Evolutionary conservation across 192 early-diverging fungal genomes (phyloP), one percentile per base, ranked within the genome.

Genomic region (Spinellus fusiger): DNA sequence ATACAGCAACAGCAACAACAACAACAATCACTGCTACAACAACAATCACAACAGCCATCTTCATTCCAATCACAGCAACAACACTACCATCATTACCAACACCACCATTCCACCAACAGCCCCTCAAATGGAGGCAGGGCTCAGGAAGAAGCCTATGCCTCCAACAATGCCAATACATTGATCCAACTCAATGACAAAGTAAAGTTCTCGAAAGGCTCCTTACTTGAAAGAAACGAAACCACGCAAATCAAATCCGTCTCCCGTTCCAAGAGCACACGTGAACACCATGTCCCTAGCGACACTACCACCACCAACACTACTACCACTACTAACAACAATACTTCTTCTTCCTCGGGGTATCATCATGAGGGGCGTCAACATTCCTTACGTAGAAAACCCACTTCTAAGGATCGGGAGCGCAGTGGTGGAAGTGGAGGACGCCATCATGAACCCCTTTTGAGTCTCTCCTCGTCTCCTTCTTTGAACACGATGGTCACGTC

Each of bases 161-260:
- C 20, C 28, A 29, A 29, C 22, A 18, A 16, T 29, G 16, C 52
- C 51, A 23, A 31, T 47, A 67, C 57, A n/a, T 46, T 67, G 20
- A 67, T 67, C 9, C 56, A 67, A 32, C 47, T 67, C 10, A 56
- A 67, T 25, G 58, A 67, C 18, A 33, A 49, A 3, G 16, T 59
- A 8, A 40, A 51, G 3, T 67, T 67, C 26, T 32, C 57, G 20
- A 67, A 67, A 37, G 65, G 65, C 0, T 67, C 65, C 0, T 47
- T 67, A 37, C 22, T 67, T 7, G 58, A 67, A 7, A 38, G 54
- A 18, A 54, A 54, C 5, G 6, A 29, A 18, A n/a, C 40, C 3
- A 44, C 40, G 3, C 40, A 44, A 3, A 18, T 18, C 13, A 44
- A 44, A 12, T n/a, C 18, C 18, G 40, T 3, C 26, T 29, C 15